Percentiles rank a stretch among this genome's conserved stretches.
phyloP scores from a whole-genome alignment of 306 rosid genomes.

The Albizia julibrissin region DNA sequence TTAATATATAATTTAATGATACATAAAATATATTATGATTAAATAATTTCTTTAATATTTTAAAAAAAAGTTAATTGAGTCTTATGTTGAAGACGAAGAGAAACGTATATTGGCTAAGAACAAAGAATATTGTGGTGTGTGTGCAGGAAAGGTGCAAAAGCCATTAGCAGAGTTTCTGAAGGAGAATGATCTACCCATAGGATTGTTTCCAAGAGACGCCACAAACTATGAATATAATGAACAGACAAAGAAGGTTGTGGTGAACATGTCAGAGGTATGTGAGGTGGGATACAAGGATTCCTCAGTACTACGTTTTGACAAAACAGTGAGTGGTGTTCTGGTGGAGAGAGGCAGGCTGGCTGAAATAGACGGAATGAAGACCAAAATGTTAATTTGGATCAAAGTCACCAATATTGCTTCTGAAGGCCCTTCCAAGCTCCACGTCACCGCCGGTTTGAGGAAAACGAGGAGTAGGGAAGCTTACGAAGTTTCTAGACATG shows the following conservation, averaged over 20 bases:
- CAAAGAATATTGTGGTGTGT: not conserved
- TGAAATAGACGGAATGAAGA: conserved; percentile 89
- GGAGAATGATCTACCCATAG: conserved; percentile 81
- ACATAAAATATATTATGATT: too few species aligned
- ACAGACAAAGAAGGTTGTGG: conserved; percentile 73
- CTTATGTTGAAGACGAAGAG: too few species aligned
- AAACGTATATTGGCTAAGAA: not conserved
- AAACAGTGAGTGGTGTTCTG: conserved; percentile 61
- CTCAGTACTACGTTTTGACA: conserved; percentile 81
- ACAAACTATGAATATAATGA: conserved; percentile 87
- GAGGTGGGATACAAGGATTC: conserved; percentile 93
- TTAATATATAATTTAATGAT: too few species aligned
- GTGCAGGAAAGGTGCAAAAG: conserved; percentile 89
- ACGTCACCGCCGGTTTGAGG: conserved; percentile 81
- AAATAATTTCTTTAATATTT: too few species aligned
- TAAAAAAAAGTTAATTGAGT: too few species aligned
- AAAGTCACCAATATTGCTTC: conserved; percentile 63
- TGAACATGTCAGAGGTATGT: conserved; percentile 58
- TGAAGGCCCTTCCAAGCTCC: conserved; percentile 68
- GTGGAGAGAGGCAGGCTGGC: conserved; percentile 89
- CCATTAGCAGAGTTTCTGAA: conserved; percentile 82
- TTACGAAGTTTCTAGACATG: conserved; percentile 77
- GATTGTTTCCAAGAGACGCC: conserved; percentile 86
- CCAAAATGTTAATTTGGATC: conserved; percentile 86
- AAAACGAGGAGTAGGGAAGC: conserved; percentile 88